Evolutionary conservation across 495 filamentous ascomycete genomes (phyloP), one percentile per base, ranked within the genome.

Genomic region (Penicillium egyptiacum): DNA sequence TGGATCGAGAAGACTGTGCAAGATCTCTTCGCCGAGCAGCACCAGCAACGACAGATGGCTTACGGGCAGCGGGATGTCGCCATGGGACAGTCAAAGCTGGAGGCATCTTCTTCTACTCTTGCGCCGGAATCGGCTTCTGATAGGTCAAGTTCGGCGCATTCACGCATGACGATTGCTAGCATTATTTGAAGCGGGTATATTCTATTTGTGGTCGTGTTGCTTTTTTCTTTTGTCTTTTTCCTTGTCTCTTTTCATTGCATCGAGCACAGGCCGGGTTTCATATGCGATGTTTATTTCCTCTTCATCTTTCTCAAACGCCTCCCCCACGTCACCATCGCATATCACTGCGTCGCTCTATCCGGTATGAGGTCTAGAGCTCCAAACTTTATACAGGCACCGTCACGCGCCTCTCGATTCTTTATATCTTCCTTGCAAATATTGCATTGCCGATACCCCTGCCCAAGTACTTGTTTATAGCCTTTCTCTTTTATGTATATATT

Each of bases 131-230:
- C 72, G 7, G 50, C 73, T 8, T 73, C 76, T 40, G 73, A 75
- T 33, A 69, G 60, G 45, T 62, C 73, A 7, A 73, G 56, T 44
- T 70, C 71, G 50, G 64, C 72, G 33, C 73, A 76, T 60, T 82
- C 81, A 66, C 79, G 88, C 57, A 89, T 92, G 72, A 89, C 86
- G 58, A 92, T 92, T 64, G 88, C 88, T 37, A 91, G 88, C 69
- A 91, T 92, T 50, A 91, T 92, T 22, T 77, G 50, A 73, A 53
- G 20, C 42, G 52, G 20, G 42, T 46, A 9, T 49, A 17, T 37
- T 19, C 35, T 35, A 11, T 25, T 39, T 46, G 30, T 12, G 41
- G 19, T 8, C 33, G 8, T 23, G 25, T n/a, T 33, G 12, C 12
- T 57, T 57, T 51, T 28, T 17, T 42, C 14, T 41, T 19, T 57